Evolutionary conservation across 345 rosid genomes (phyloP).

Genomic region (Hevea brasiliensis): DNA sequence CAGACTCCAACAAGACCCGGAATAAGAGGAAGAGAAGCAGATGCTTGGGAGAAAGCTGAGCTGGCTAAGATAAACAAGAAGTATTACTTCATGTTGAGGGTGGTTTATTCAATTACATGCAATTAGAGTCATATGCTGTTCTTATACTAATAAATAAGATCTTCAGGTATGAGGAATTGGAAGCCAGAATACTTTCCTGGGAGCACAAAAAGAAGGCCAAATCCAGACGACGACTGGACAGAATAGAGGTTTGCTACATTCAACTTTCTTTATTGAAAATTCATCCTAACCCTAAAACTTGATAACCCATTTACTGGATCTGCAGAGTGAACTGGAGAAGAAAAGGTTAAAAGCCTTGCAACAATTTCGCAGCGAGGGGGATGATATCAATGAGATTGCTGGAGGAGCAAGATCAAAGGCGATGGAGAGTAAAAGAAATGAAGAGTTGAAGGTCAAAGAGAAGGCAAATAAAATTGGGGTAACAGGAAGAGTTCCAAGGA

Average conservation of each 20-base stretch:
- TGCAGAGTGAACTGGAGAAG: slow-evolving; percentile 45
- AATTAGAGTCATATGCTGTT: not conserved
- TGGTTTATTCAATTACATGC: not conserved
- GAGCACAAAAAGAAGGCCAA: slow-evolving; percentile 56
- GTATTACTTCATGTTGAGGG: slow-evolving; percentile 25
- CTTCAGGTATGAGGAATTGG: slow-evolving; percentile 55
- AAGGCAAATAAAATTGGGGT: slow-evolving; percentile 63
- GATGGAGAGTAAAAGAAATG: slow-evolving; percentile 44
- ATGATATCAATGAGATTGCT: slow-evolving; percentile 41
- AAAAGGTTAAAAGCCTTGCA: slow-evolving; percentile 44
- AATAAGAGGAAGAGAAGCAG: slow-evolving; percentile 37
- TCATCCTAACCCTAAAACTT: slow-evolving; percentile 7
- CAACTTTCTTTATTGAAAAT: not conserved
- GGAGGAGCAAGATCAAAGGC: slow-evolving; percentile 60
- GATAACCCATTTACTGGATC: slow-evolving; percentile 22
- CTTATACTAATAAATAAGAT: slow-evolving; percentile 12
- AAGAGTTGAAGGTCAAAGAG: slow-evolving; percentile 56
- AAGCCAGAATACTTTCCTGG: slow-evolving; percentile 51
- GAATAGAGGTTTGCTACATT: slow-evolving; percentile 54
- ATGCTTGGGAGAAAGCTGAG: slow-evolving; percentile 61
- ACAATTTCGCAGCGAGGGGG: slow-evolving; percentile 42
- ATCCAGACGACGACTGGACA: slow-evolving; percentile 48
- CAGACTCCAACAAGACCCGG: slow-evolving; percentile 21
- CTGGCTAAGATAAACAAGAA: slow-evolving; percentile 44
- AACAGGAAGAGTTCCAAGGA: slow-evolving; percentile 47